These are phyloP conservation scores for Meyerozyma smithsonii DNA, from an alignment of 1,139 yeast species.

Conservation along the genomic window DNA sequence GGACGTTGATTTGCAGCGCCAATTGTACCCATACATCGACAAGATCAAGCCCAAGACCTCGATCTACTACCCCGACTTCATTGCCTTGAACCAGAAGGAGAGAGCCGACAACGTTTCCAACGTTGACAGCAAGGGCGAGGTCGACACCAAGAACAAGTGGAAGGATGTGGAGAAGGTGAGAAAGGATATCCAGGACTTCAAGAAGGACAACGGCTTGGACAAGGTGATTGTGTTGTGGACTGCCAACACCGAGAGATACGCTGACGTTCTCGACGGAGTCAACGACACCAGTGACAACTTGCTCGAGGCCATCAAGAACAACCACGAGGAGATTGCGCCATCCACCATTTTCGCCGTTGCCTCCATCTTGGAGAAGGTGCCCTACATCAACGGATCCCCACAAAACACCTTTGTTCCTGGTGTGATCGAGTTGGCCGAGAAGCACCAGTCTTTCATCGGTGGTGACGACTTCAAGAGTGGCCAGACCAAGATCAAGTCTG, in stretches of 20 bases:
- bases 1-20: constrained; percentile 78
- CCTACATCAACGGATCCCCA: constrained; percentile 95
- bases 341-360: constrained; percentile 93
- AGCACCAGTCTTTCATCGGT: constrained; percentile 73
- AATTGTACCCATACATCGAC: constrained; percentile 64
- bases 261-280: constrained; percentile 72
- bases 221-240: constrained; percentile 93
- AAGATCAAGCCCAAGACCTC: constrained; percentile 73
- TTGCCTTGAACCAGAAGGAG: constrained; percentile 89
- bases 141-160: constrained; percentile 70
- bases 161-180: constrained; percentile 84
- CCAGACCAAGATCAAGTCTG: constrained; percentile 93
- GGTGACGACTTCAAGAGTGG: constrained; percentile 98
- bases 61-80: constrained; percentile 91
- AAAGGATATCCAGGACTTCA: constrained; percentile 77
- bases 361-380: constrained; percentile 77
- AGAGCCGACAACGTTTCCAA: constrained; percentile 87
- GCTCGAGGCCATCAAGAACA: constrained; percentile 65
- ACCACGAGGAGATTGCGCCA: constrained; percentile 84
- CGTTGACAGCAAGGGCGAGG: constrained; percentile 44
- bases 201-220: constrained; percentile 67
- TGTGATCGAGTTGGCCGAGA: constrained; percentile 82
- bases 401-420: constrained; percentile 98
- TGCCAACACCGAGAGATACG: constrained; percentile 93
- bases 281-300: constrained; percentile 86